Base-by-base conservation (phyloP, 257 asterid genomes). In the Cinchona pubescens region DNA sequence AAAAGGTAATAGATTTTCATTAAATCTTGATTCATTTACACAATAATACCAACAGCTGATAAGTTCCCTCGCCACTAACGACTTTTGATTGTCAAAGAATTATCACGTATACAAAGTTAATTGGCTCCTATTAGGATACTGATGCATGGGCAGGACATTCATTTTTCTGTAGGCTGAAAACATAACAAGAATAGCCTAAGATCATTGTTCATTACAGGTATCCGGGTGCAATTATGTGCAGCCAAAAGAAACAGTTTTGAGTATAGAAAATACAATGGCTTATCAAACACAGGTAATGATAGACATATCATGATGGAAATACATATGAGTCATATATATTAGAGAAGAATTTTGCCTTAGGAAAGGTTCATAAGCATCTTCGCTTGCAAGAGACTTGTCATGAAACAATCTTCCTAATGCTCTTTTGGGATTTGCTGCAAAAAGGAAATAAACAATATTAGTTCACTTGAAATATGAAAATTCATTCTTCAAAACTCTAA, bases 281-380 rank as follows among this genome's bases (percentile, higher is more conserved):
- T 16, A 18, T 11, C 13, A n/a, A 49, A 71, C 40, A 46, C 40
- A 46, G 9, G 30, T 56, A 0, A 48, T 27, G 7, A 23, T 13
- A 79, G 23, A 53, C 15, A 37, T 48, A 49, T 12, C 66, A 21
- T 40, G 58, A 29, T 30, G n/a, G 63, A 27, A 46, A 53, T 67
- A 72, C 42, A 75, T 27, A 69, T 40, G 73, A 66, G 67, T 46
- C 62, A 78, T 3, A 81, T 34, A 59, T 76, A 42, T 58, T 43
- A 45, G 69, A 66, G 67, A 82, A 64, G 70, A 80, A 78, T 59
- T 79, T 84, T 88, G 76, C 98, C 96, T 89, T 72, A 94, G 84
- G 82, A 94, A 92, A 85, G 98, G 96, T 81, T 91, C 97, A 30
- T 92, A 94, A 69, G 86, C 75, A 79, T 94, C 96, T 87, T 89